Evolutionary conservation across 352 stramenopile genomes (phyloP).

Genomic region (Achlya hypogyna): DNA sequence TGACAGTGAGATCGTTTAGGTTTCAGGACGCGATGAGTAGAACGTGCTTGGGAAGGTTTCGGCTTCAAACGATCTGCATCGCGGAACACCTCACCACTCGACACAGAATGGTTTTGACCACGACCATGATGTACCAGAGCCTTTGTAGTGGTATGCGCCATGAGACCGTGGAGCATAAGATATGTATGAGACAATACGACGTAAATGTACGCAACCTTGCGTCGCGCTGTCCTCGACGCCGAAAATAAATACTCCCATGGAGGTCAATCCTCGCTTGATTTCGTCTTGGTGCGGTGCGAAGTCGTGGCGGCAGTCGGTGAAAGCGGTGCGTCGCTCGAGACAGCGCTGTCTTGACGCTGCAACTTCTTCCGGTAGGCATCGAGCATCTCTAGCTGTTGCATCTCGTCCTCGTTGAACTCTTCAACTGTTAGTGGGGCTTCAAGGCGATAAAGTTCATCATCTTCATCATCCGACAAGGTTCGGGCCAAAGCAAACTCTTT

Average conservation of each 20-base stretch:
- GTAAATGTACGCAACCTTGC: too few species aligned
- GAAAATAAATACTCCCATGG: neutral
- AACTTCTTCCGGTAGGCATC: neutral
- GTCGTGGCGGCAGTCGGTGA: constrained; percentile 7
- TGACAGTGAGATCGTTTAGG: too few species aligned
- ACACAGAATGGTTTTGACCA: too few species aligned
- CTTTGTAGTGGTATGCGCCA: too few species aligned
- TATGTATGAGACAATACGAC: too few species aligned
- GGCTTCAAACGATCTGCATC: too few species aligned
- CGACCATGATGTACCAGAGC: too few species aligned
- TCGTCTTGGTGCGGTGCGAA: neutral
- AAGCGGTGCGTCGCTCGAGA: neutral
- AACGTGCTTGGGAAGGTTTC: too few species aligned
- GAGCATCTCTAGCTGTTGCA: constrained; percentile 16
- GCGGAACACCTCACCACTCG: too few species aligned
- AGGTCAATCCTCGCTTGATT: neutral
- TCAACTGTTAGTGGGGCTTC: neutral
- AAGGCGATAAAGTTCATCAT: neutral
- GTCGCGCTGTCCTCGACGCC: too few species aligned
- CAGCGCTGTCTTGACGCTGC: neutral
- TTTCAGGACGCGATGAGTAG: too few species aligned
- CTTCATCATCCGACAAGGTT: neutral
- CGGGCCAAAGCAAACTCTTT: constrained; percentile 5
- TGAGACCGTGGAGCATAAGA: too few species aligned
- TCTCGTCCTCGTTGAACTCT: constrained; percentile 18